Conservation (phyloP, 257 asterid species). For the Coffea canephora region DNA sequence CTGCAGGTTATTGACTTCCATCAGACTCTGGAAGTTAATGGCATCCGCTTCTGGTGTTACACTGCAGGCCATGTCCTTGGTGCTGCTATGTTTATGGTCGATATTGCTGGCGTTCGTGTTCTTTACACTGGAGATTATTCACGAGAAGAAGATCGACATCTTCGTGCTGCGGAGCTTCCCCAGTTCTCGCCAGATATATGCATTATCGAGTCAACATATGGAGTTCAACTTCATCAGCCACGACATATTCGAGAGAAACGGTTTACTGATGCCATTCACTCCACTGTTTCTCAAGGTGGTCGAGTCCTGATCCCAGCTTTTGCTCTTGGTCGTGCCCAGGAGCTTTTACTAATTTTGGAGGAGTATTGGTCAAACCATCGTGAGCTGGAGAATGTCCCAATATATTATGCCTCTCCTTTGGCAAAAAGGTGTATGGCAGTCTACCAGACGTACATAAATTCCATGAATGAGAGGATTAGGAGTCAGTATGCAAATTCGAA, state of each 20-base stretch:
- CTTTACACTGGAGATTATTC: slow-evolving; percentile 99
- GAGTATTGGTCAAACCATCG: slow-evolving; percentile 95
- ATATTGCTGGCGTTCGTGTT: slow-evolving; percentile 94
- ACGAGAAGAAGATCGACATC: slow-evolving; percentile 96
- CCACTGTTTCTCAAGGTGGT: slow-evolving; percentile 81
- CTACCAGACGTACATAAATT: slow-evolving; percentile 85
- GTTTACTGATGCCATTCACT: slow-evolving; percentile 84
- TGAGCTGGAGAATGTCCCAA: slow-evolving; percentile 77
- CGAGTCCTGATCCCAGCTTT: slow-evolving; percentile 92
- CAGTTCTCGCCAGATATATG: slow-evolving; percentile 92
- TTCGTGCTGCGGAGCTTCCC: slow-evolving; percentile 96
- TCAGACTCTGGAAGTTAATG: slow-evolving; percentile 91
- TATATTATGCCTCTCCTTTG: slow-evolving; percentile 95
- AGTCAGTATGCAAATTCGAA: slow-evolving; percentile 67
- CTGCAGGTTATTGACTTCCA: slow-evolving; percentile 95
- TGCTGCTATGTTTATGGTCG: slow-evolving; percentile 99
- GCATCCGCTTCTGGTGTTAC: slow-evolving; percentile 98
- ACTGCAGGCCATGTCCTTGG: slow-evolving; percentile 99
- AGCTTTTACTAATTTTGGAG: slow-evolving; percentile 85
- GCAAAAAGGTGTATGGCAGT: slow-evolving; percentile 97
- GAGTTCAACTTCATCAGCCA: slow-evolving; percentile 90
- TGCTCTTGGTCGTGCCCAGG: slow-evolving; percentile 98
- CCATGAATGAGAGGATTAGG: slow-evolving; percentile 91
- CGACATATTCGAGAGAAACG: slow-evolving; percentile 80
- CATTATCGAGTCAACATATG: slow-evolving; percentile 94